Conservation (phyloP, 1,284 basidiomycete species). For the Ustilago nuda region DNA sequence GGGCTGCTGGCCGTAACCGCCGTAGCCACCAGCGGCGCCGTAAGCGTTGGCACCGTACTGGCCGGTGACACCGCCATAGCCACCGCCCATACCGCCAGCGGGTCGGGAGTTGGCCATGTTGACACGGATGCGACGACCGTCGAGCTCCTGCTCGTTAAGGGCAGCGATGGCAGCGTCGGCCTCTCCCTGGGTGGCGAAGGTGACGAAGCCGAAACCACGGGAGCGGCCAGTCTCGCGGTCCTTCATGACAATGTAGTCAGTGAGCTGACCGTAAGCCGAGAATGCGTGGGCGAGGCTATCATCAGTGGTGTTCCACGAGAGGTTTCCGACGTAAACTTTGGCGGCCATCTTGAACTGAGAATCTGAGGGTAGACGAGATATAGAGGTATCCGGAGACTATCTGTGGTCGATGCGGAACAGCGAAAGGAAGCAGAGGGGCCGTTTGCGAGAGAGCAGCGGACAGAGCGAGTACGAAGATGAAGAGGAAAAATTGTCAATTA, state of each 20-base stretch:
- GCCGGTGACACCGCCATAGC: conserved; percentile 63
- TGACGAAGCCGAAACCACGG: conserved; percentile 89
- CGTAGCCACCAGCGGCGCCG: conserved; percentile 54
- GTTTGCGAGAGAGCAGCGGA: not conserved
- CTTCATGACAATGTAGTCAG: conserved; percentile 81
- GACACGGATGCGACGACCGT: conserved; percentile 88
- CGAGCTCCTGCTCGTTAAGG: conserved; percentile 92
- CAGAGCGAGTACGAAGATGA: not conserved
- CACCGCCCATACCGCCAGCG: conserved; percentile 68
- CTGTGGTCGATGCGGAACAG: conserved; percentile 15
- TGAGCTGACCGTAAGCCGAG: conserved; percentile 67
- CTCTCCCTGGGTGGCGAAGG: conserved; percentile 72
- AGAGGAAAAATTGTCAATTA: not conserved
- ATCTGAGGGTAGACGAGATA: conserved; percentile 22
- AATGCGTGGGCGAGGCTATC: conserved; percentile 68
- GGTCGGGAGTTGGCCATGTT: conserved; percentile 90
- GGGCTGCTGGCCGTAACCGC: conserved; percentile 50
- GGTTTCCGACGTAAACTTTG: conserved; percentile 69
- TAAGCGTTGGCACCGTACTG: conserved; percentile 67
- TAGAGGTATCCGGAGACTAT: conserved; percentile 49
- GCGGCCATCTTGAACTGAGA: conserved; percentile 61
- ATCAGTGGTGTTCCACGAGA: conserved; percentile 69
- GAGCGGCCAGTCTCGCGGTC: conserved; percentile 96
- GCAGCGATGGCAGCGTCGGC: conserved; percentile 82
- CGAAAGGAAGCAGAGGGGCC: not conserved